These are phyloP conservation scores for Fomitopsis betulina DNA, from an alignment of 1,284 basidiomycete species.

Conservation along the genomic window DNA sequence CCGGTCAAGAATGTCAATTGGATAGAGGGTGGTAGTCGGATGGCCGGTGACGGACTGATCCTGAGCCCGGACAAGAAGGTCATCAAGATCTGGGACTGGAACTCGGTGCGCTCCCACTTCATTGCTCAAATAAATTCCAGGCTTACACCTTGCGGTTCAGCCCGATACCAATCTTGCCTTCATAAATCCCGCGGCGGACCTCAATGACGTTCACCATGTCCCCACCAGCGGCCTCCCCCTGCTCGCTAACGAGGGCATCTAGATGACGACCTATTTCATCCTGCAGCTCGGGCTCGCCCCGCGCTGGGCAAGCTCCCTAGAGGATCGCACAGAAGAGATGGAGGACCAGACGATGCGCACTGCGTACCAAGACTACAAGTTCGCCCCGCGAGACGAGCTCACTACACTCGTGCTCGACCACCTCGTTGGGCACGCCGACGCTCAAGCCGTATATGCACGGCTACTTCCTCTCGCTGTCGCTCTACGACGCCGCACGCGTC, in stretches of 20 bases:
- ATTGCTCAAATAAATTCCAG: not conserved
- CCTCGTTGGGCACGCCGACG: constrained; percentile 88
- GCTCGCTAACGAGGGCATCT: constrained; percentile 89
- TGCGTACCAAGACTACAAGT: constrained; percentile 97
- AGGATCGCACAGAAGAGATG: constrained; percentile 97
- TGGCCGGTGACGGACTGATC: constrained; percentile 85
- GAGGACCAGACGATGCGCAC: constrained; percentile 79
- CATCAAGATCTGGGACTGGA: constrained; percentile 91
- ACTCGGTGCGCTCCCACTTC: constrained; percentile 50
- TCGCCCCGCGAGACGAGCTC: constrained; percentile 87
- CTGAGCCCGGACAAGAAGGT: constrained; percentile 92
- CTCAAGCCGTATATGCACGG: constrained; percentile 99
- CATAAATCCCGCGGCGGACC: constrained; percentile 84
- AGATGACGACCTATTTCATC: constrained; percentile 90
- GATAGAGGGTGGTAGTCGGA: constrained; percentile 82
- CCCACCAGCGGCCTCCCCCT: constrained; percentile 83
- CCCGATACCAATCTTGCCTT: constrained; percentile 89
- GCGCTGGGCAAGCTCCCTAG: constrained; percentile 95
- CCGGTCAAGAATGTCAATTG: constrained; percentile 86
- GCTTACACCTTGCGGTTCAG: constrained; percentile 32
- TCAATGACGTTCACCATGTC: constrained; percentile 88
- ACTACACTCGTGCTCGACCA: constrained; percentile 88
- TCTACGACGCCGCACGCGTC: constrained; percentile 94
- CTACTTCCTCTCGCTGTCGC: constrained; percentile 93
- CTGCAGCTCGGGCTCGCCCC: constrained; percentile 96